Conservation (phyloP, 73 alveolate species). For the Durusdinium trenchii region DNA sequence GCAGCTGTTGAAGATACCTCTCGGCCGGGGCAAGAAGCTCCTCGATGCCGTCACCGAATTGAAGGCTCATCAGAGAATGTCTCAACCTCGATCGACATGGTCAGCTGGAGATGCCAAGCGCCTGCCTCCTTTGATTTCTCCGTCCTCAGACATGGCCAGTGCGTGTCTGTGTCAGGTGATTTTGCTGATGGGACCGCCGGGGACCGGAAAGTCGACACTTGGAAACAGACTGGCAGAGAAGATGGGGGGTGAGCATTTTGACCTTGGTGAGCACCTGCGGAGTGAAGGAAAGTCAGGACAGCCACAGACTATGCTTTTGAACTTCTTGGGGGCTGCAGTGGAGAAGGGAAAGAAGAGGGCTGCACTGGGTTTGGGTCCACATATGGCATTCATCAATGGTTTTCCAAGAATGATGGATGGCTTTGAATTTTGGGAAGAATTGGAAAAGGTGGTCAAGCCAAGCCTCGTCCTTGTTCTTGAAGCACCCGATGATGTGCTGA, state of each 20-base stretch:
- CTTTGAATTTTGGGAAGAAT: slow-evolving; percentile 4
- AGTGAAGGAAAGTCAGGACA: not conserved
- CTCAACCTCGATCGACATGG: slow-evolving; percentile 50
- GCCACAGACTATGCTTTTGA: not conserved
- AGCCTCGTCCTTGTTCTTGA: slow-evolving; percentile 64
- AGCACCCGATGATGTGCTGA: slow-evolving; percentile 73
- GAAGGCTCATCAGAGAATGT: slow-evolving; percentile 22
- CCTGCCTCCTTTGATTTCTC: slow-evolving; percentile 22
- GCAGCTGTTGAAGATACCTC: slow-evolving; percentile 50
- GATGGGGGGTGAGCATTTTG: slow-evolving; percentile 63
- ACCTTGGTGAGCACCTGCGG: slow-evolving; percentile 51
- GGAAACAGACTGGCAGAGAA: slow-evolving; percentile 52
- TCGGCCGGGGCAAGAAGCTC: slow-evolving; percentile 40
- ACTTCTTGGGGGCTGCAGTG: slow-evolving; percentile 16
- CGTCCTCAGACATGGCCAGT: not conserved
- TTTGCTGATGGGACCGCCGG: slow-evolving; percentile 81
- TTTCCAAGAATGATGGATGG: slow-evolving; percentile 86
- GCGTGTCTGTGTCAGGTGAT: not conserved
- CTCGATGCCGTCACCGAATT: slow-evolving; percentile 9
- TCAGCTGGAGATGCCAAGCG: slow-evolving; percentile 58
- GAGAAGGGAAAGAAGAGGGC: slow-evolving; percentile 36
- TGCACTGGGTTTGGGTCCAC: slow-evolving; percentile 28
- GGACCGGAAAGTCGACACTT: slow-evolving; percentile 76
- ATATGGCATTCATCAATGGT: slow-evolving; percentile 73
- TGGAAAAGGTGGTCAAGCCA: slow-evolving; percentile 52